A percentile compares a stretch with the other conserved stretches of the same genome.
These are phyloP conservation scores for Penicillium rolfsii DNA, from an alignment of 2,329 filamentous ascomycete genomes.

Conservation along the genomic window DNA sequence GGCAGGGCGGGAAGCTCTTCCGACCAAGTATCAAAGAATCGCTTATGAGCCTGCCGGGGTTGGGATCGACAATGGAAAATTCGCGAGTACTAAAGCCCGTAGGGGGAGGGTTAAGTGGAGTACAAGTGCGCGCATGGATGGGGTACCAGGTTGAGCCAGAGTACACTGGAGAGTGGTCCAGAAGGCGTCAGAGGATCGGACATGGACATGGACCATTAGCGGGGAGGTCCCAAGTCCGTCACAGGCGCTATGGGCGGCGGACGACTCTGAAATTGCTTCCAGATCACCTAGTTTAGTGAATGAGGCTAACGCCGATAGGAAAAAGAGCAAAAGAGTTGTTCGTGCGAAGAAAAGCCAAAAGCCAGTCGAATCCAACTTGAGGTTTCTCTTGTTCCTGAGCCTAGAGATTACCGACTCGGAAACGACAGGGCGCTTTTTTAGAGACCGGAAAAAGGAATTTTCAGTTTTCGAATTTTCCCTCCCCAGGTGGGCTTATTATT, in stretches of 20 bases:
- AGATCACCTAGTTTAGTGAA: neutral
- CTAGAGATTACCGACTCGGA: neutral
- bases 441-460: neutral
- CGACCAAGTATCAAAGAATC: slow-evolving; percentile 33
- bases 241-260: slow-evolving; percentile 15
- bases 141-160: slow-evolving; percentile 27
- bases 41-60: slow-evolving; percentile 14
- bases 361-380: neutral
- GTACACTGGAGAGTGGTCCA: slow-evolving; percentile 20
- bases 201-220: slow-evolving; percentile 5
- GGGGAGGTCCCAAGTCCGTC: slow-evolving; percentile 5
- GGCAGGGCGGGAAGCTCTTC: slow-evolving; percentile 37
- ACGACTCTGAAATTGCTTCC: slow-evolving; percentile 7
- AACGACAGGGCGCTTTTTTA: neutral
- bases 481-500: neutral
- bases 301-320: neutral
- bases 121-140: slow-evolving; percentile 18
- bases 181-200: slow-evolving; percentile 18
- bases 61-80: slow-evolving; percentile 26
- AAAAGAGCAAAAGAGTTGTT: neutral
- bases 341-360: neutral
- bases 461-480: neutral
- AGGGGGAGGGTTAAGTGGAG: slow-evolving; percentile 22
- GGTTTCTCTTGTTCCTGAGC: neutral
- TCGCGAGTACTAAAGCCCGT: slow-evolving; percentile 19